Conservation (phyloP, 768 basidiomycete species). For the Mycena capillaripes region DNA sequence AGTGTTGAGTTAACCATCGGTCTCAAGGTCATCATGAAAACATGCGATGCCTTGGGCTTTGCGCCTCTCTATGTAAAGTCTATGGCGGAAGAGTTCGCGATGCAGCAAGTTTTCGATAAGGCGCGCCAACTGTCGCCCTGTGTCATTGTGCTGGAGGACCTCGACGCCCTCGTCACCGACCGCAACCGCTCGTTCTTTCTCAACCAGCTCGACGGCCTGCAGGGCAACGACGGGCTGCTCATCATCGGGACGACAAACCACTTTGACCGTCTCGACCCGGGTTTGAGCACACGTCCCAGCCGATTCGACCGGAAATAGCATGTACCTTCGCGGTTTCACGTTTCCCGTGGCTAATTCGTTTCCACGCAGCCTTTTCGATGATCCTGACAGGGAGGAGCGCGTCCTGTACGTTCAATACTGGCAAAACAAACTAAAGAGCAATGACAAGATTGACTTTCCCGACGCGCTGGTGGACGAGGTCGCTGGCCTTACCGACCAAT, state of each 20-base stretch:
- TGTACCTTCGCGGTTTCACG: constrained; percentile 42
- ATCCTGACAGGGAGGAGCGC: constrained; percentile 77
- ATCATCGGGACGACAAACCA: constrained; percentile 89
- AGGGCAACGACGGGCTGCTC: constrained; percentile 84
- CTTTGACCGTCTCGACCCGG: constrained; percentile 84
- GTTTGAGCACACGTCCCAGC: constrained; percentile 82
- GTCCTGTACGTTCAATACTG: constrained; percentile 81
- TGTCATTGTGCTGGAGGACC: constrained; percentile 68
- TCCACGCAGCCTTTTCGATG: constrained; percentile 71
- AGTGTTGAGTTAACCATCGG: no score
- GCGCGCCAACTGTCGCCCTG: constrained; percentile 81
- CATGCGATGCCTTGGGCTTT: constrained; percentile 72
- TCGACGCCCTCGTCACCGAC: constrained; percentile 87
- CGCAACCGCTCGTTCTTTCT: constrained; percentile 88
- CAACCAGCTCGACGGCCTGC: constrained; percentile 87
- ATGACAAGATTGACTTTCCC: constrained; percentile 75
- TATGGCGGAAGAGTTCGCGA: constrained; percentile 80
- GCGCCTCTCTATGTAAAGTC: constrained; percentile 87
- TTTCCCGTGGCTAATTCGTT: background rate
- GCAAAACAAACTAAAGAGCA: constrained; percentile 80
- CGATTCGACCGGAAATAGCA: constrained; percentile 91
- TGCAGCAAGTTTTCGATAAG: constrained; percentile 77
- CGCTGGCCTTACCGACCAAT: constrained; percentile 71
- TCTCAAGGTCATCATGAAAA: constrained; percentile 86
- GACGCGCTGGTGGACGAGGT: constrained; percentile 73